phyloP scores from a whole-genome alignment of 228 moss, liverwort and hornwort genomes.

The Sphagnum fallax region DNA sequence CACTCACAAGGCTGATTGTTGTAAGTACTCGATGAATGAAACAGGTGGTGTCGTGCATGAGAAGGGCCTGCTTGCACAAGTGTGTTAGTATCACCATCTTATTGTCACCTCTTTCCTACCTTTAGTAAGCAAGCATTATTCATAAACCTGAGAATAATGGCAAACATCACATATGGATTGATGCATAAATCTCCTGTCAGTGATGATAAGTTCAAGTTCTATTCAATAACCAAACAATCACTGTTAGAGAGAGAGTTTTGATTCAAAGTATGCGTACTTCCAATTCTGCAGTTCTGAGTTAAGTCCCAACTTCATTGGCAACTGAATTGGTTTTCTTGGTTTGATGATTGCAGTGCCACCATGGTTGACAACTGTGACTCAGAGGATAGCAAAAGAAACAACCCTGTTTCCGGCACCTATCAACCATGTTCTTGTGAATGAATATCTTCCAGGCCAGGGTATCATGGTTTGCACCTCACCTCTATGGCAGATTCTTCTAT shows the following conservation, averaged over 20 bases:
- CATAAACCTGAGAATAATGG: too few species aligned
- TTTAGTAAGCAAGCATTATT: background rate
- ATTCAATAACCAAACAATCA: too few species aligned
- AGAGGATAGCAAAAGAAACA: constrained; percentile 61
- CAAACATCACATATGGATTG: too few species aligned
- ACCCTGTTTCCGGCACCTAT: constrained; percentile 71
- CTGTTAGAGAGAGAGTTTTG: too few species aligned
- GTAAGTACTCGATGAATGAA: constrained; percentile 5
- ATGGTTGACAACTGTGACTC: constrained; percentile 57
- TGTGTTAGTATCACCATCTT: constrained; percentile 46
- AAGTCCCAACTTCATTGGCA: too few species aligned
- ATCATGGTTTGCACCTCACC: constrained; percentile 46
- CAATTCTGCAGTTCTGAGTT: too few species aligned
- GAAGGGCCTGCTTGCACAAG: constrained; percentile 76
- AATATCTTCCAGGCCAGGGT: constrained; percentile 82
- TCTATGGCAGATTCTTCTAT: background rate
- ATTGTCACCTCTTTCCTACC: background rate
- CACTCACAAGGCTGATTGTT: too few species aligned
- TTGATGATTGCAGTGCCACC: constrained; percentile 46
- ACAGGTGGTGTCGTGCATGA: constrained; percentile 87
- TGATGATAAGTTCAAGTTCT: too few species aligned
- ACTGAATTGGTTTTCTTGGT: too few species aligned
- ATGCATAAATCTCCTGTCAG: too few species aligned
- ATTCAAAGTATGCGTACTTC: too few species aligned
- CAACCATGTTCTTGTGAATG: constrained; percentile 92